Evolutionary conservation across 371 early-diverging fungal species (phyloP).

Genomic region (Cokeromyces recurvatus): DNA sequence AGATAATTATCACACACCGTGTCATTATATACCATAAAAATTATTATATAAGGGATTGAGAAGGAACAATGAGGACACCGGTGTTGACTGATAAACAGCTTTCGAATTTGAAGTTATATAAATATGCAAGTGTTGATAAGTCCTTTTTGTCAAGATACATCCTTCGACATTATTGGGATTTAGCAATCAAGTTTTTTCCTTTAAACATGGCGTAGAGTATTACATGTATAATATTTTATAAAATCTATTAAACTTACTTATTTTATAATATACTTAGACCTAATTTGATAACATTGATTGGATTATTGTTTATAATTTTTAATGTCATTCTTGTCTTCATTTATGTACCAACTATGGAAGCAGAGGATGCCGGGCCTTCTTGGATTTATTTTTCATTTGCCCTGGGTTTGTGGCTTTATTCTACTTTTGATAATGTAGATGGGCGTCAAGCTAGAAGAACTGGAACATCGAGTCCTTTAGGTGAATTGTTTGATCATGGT

Average conservation of each 20-base stretch:
- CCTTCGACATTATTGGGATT: slow-evolving; percentile 86
- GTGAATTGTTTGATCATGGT: slow-evolving; percentile 93
- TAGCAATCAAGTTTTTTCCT: slow-evolving; percentile 84
- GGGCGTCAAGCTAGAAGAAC: slow-evolving; percentile 97
- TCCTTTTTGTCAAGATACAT: slow-evolving; percentile 82
- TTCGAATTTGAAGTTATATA: slow-evolving; percentile 75
- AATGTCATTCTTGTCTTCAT: slow-evolving; percentile 66
- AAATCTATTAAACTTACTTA: neutral
- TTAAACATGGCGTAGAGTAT: slow-evolving; percentile 91
- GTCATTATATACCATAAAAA: no score
- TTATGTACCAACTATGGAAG: slow-evolving; percentile 36
- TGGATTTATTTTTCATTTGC: slow-evolving; percentile 66
- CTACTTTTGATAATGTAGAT: slow-evolving; percentile 96
- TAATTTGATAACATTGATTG: slow-evolving; percentile 94
- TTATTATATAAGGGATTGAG: no score
- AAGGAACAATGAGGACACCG: neutral
- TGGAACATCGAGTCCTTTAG: slow-evolving; percentile 89
- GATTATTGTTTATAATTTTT: slow-evolving; percentile 81
- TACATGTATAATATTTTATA: neutral
- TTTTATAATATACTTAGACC: slow-evolving; percentile 57
- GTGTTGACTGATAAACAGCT: slow-evolving; percentile 54
- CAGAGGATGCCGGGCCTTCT: slow-evolving; percentile 28
- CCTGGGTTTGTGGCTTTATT: slow-evolving; percentile 88
- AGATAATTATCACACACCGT: no score
- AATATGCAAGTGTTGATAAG: slow-evolving; percentile 79